A percentile compares a stretch with the other conserved stretches of the same genome.
Conservation (phyloP, 202 grass and related monocot species). For the Carex arenaria region DNA sequence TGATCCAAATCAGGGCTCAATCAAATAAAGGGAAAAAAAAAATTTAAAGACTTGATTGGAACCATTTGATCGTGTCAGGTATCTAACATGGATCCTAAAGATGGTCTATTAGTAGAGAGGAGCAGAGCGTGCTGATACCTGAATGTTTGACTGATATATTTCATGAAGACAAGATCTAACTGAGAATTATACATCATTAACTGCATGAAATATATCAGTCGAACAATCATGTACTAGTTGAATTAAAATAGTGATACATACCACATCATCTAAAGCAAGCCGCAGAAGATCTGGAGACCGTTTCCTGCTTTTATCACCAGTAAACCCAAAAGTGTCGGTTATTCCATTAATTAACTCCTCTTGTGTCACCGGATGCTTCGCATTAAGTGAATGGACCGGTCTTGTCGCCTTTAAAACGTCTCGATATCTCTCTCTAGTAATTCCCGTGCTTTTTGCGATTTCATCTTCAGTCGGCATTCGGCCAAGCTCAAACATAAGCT, state of each 20-base stretch:
- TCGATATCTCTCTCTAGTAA: constrained; percentile 59
- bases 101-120: neutral
- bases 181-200: neutral
- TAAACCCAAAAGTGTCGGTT: constrained; percentile 47
- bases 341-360: constrained; percentile 76
- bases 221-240: neutral
- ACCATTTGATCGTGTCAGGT: neutral
- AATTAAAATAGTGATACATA: constrained; percentile 26
- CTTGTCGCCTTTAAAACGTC: constrained; percentile 52
- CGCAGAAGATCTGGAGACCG: constrained; percentile 45
- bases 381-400: constrained; percentile 65
- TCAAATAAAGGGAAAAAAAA: neutral
- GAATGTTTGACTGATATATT: neutral
- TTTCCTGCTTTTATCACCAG: constrained; percentile 45
- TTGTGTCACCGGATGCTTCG: constrained; percentile 64
- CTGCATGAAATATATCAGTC: too few relatives aligned
- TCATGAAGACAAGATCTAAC: neutral
- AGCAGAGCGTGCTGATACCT: neutral
- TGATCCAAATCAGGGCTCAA: neutral
- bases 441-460: constrained; percentile 30
- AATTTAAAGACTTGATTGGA: neutral
- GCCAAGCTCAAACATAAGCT: constrained; percentile 68
- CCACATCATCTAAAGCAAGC: constrained; percentile 86
- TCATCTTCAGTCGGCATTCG: constrained; percentile 60
- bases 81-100: neutral